Percentiles rank a stretch among this genome's conserved stretches.
phyloP scores from a whole-genome alignment of 2,329 filamentous ascomycete genomes.

The Claviceps citrina region DNA sequence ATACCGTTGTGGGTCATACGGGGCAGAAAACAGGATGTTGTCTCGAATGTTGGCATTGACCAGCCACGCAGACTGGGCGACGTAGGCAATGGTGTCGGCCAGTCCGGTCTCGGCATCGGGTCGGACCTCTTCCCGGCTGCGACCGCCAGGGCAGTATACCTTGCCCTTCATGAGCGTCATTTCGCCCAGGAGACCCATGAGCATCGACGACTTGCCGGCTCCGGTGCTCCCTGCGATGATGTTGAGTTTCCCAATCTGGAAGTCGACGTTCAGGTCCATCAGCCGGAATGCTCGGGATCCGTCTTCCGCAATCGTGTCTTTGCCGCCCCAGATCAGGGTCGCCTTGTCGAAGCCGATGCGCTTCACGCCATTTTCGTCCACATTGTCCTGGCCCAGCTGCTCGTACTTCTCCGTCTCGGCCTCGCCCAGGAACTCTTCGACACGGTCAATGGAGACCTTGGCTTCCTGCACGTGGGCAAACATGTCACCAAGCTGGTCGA shows the following conservation, averaged over 20 bases:
- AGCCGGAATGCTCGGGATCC: constrained; percentile 65
- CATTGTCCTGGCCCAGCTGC: constrained; percentile 58
- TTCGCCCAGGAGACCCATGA: constrained; percentile 92
- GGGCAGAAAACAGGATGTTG: constrained; percentile 82
- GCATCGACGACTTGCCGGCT: constrained; percentile 83
- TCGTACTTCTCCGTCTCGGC: constrained; percentile 92
- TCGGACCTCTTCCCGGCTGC: constrained; percentile 70
- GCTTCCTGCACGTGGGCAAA: constrained; percentile 95
- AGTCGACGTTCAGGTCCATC: constrained; percentile 68
- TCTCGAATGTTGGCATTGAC: constrained; percentile 92
- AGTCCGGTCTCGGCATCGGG: constrained; percentile 71
- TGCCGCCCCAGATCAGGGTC: constrained; percentile 78
- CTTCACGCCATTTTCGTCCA: constrained; percentile 52
- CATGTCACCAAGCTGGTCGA: constrained; percentile 97
- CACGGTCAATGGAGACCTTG: constrained; percentile 90
- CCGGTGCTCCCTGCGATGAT: constrained; percentile 87
- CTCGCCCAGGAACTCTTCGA: constrained; percentile 84
- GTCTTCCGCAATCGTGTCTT: constrained; percentile 43
- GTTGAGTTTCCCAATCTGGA: constrained; percentile 74
- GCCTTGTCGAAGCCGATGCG: constrained; percentile 74
- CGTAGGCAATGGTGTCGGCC: constrained; percentile 87
- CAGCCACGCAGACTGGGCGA: constrained; percentile 91
- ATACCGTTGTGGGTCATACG: constrained; percentile 70
- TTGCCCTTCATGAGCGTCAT: constrained; percentile 75
- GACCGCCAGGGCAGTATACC: constrained; percentile 73